phyloP scores from a whole-genome alignment of 305 asterid species.

The Fraxinus paxiana region DNA sequence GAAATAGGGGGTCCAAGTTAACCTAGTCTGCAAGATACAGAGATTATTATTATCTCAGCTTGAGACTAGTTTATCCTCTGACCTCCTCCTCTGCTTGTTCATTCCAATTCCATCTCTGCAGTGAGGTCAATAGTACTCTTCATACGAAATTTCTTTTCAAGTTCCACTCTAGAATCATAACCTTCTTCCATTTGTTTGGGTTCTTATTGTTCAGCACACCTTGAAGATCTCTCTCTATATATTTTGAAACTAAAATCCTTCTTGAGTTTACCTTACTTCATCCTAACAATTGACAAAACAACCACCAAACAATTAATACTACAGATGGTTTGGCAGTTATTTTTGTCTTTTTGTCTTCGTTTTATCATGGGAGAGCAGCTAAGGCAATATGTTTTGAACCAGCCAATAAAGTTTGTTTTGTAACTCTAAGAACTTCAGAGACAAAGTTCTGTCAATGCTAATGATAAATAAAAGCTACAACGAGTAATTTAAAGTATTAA shows the following conservation, averaged over 20 bases:
- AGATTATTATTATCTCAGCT: not conserved
- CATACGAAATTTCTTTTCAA: not conserved
- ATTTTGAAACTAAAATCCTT: not conserved
- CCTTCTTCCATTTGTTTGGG: not conserved
- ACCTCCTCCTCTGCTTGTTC: not conserved
- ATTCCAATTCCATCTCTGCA: not conserved
- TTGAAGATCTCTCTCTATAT: not conserved
- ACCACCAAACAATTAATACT: not conserved
- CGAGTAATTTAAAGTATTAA: not conserved
- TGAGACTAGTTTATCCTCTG: not conserved
- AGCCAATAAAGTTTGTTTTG: not conserved
- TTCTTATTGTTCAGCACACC: not conserved
- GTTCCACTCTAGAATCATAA: not conserved
- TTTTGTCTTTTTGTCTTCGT: not conserved
- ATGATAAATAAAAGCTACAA: not conserved
- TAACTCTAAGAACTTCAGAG: not conserved
- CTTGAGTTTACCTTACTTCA: not conserved
- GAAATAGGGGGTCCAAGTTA: constrained; percentile 7
- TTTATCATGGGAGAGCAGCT: not conserved
- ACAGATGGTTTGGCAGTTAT: not conserved
- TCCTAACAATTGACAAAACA: not conserved
- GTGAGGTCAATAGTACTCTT: not conserved
- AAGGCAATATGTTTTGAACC: not conserved
- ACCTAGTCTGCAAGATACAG: not conserved
- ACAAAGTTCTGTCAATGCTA: not conserved